Evolutionary conservation across 345 rosid genomes (phyloP).

Genomic region (Euclidium syriacum): DNA sequence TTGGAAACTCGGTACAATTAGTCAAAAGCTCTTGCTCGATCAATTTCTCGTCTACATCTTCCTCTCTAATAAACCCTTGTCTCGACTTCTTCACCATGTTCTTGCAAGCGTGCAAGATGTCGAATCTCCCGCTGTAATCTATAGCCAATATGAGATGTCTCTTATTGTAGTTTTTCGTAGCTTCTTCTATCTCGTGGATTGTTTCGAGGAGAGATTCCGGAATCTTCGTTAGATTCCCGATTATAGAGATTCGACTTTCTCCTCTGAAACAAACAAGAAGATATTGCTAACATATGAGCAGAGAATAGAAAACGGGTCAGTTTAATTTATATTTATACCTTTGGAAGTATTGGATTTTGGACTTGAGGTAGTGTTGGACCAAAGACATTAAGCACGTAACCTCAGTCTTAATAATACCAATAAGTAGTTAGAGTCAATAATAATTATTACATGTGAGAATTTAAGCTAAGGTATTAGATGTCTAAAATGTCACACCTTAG

Average conservation of each 20-base stretch:
- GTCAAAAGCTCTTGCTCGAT: slow-evolving; percentile 61
- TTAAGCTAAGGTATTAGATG: too few species aligned
- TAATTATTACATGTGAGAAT: neutral
- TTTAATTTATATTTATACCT: slow-evolving; percentile 30
- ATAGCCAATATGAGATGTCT: slow-evolving; percentile 62
- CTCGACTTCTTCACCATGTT: slow-evolving; percentile 42
- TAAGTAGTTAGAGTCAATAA: neutral
- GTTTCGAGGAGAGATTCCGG: slow-evolving; percentile 31
- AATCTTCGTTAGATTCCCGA: slow-evolving; percentile 54
- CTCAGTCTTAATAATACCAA: slow-evolving; percentile 43
- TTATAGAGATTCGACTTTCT: slow-evolving; percentile 44
- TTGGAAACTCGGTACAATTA: slow-evolving; percentile 41
- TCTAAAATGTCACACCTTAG: slow-evolving; percentile 38
- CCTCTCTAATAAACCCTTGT: slow-evolving; percentile 36
- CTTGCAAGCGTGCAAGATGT: slow-evolving; percentile 54
- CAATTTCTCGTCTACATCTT: slow-evolving; percentile 48
- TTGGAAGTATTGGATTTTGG: slow-evolving; percentile 32
- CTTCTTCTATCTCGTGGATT: slow-evolving; percentile 40
- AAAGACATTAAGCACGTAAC: slow-evolving; percentile 53
- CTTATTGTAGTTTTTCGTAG: slow-evolving; percentile 36
- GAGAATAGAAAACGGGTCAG: neutral
- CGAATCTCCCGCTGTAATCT: slow-evolving; percentile 66
- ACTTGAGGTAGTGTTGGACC: slow-evolving; percentile 36
- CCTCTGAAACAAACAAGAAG: slow-evolving; percentile 28
- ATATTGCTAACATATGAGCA: neutral